Conservation (phyloP, 129 eudicot genomes). For the Mikania micrantha region DNA sequence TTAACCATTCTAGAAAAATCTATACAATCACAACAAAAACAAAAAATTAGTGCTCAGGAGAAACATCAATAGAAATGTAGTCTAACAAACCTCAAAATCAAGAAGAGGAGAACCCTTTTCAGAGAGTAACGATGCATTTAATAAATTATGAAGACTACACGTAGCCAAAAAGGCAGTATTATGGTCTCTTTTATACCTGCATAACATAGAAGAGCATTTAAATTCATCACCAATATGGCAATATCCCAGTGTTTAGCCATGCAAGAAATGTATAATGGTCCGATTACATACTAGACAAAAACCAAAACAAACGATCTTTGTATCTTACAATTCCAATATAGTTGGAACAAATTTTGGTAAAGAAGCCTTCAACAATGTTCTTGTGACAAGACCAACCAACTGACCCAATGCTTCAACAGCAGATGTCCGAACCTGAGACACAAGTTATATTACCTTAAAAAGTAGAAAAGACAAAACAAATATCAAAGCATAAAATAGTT, state of each 20-base stretch:
- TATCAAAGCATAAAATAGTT: not conserved
- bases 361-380: constrained; percentile 71
- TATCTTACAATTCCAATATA: constrained; percentile 80
- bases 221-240: not conserved
- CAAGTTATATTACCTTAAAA: constrained; percentile 13
- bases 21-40: constrained; percentile 3
- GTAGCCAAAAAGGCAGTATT: constrained; percentile 78
- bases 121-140: constrained; percentile 69
- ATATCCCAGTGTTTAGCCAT: not conserved
- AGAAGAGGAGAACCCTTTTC: constrained; percentile 83
- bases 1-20: not conserved
- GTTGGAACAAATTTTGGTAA: constrained; percentile 84
- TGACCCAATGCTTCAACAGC: constrained; percentile 96
- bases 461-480: not conserved
- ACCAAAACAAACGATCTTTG: constrained; percentile 6
- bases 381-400: constrained; percentile 88
- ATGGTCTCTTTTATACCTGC: constrained; percentile 79
- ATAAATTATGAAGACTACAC: constrained; percentile 78
- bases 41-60: not conserved
- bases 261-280: not conserved
- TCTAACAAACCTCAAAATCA: constrained; percentile 75
- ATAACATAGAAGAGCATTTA: not conserved
- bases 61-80: not conserved
- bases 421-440: constrained; percentile 62
- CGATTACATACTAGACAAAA: not conserved